Base-by-base conservation (phyloP, 75 land plant species). In the Adiantum capillusveneris region DNA sequence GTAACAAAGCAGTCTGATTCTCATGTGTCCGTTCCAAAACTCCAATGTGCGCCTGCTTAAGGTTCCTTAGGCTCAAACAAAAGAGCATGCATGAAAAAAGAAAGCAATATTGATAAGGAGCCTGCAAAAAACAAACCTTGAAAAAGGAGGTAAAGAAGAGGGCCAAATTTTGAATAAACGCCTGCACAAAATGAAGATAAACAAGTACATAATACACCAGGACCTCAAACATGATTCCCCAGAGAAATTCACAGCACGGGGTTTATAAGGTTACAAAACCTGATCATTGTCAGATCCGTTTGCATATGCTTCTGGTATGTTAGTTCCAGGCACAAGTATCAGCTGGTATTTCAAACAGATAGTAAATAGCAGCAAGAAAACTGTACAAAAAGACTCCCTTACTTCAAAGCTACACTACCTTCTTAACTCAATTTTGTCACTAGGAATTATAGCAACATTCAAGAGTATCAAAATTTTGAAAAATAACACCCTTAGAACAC, bases 111-210 rank as follows among this genome's bases (percentile, higher is more conserved):
- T 42, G 46, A 29, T n/a, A 34, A 9, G 3, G 9, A 5, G 37
- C 3, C 37, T 9, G 9, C 37, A 27, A 62, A 28, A 52, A 46
- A 43, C 59, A 68, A 65, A 67, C 99, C 99, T 90, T 90, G 74
- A 63, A 95, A 59, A 95, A 95, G 2, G 97, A 79, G 37, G 99
- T 95, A 65, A 95, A 95, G 56, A 95, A 95, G 17, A 95, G 65
- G 1, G 99, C 97, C 64, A 95, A 63, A 53, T 95, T 95, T 56
- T 90, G 99, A 55, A 95, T 84, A 43, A 95, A 95, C 22, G 87
- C 88, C 99, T 95, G 68, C 51, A 24, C 5, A 29, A 24, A 26
- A 11, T 11, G 14, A 30, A 31, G 16, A n/a, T 5, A 16, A 53
- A 56, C 53, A 44, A 19, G 66, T 26, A 29, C n/a, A 64, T 46